phyloP scores from a whole-genome alignment of 345 rosid species.

The Euphorbia peplus region DNA sequence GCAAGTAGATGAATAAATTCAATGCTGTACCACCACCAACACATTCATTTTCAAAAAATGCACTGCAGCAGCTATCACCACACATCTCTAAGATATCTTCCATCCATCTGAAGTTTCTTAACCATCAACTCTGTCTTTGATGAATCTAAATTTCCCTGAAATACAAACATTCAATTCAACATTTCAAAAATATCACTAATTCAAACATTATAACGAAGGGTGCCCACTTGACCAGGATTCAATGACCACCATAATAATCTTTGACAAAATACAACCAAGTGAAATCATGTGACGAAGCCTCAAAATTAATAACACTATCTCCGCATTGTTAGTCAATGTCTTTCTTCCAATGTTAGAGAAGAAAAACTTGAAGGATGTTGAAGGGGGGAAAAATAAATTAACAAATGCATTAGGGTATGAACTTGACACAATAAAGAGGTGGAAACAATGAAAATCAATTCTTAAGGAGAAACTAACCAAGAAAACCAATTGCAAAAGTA shows the following conservation, averaged over 20 bases:
- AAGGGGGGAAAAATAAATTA: not conserved
- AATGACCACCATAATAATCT: too few relatives aligned
- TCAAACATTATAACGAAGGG: not conserved
- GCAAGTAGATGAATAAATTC: slow-evolving; percentile 25
- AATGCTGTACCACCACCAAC: slow-evolving; percentile 13
- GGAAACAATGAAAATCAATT: not conserved
- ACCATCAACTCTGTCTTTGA: slow-evolving; percentile 27
- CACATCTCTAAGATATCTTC: slow-evolving; percentile 33
- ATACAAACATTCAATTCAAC: not conserved
- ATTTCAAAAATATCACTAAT: not conserved
- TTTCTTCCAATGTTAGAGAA: not conserved
- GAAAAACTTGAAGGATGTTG: not conserved
- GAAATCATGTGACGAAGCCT: not conserved
- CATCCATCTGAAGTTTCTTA: slow-evolving; percentile 35
- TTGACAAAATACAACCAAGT: not conserved
- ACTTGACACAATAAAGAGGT: too few relatives aligned
- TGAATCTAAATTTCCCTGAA: slow-evolving; percentile 28
- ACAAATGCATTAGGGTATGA: too few relatives aligned
- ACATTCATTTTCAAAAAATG: not conserved
- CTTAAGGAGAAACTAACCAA: not conserved
- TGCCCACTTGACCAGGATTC: not conserved
- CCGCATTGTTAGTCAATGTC: not conserved
- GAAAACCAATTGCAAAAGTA: not conserved
- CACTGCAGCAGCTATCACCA: slow-evolving; percentile 35
- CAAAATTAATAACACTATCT: not conserved